Percentiles rank a stretch among this genome's conserved stretches.
Conservation (phyloP, 306 rosid genomes). For the Oxytropis ochrocephala region DNA sequence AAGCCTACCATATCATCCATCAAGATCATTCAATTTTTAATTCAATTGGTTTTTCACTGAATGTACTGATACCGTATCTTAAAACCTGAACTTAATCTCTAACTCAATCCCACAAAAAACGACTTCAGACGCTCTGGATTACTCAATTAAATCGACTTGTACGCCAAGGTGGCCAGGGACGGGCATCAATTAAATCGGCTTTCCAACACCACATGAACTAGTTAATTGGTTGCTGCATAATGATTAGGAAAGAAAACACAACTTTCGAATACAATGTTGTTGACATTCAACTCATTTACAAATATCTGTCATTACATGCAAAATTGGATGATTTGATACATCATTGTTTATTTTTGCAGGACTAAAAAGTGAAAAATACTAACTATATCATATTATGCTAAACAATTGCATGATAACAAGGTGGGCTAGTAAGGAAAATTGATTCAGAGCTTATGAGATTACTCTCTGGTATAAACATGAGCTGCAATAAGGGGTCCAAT, state of each 20-base stretch:
- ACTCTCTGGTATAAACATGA: conserved; percentile 49
- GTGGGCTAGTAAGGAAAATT: background rate
- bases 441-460: conserved; percentile 1
- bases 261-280: background rate
- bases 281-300: conserved; percentile 6
- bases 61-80: background rate
- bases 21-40: no score
- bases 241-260: background rate
- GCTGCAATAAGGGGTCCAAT: conserved; percentile 70
- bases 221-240: background rate
- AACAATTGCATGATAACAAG: background rate
- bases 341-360: background rate
- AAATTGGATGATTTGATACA: background rate
- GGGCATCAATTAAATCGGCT: no score
- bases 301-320: background rate
- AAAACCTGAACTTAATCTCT: no score
- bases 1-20: no score
- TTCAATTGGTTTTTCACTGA: background rate
- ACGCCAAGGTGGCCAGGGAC: no score
- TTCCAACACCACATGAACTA: background rate
- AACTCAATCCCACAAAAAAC: no score
- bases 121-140: no score
- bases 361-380: background rate
- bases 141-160: no score
- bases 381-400: background rate